Conservation (phyloP, 306 rosid species). For the Potentilla sterilis region DNA sequence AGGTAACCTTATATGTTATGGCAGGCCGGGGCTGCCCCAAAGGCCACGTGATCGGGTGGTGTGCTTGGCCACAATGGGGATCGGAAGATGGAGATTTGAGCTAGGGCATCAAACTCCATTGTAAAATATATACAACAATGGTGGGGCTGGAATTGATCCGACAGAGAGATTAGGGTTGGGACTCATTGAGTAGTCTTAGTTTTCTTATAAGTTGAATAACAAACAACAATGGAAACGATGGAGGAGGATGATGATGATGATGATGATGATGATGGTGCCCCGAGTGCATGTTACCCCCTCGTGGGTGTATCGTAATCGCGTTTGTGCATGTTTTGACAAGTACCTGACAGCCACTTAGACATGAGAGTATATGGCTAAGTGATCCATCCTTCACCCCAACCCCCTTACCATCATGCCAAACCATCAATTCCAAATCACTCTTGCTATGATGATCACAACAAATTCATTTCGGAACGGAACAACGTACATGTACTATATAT, state of each 20-base stretch:
- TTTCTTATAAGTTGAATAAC: constrained; percentile 14
- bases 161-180: constrained; percentile 6
- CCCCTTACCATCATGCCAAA: constrained; percentile 1
- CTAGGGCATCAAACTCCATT: not conserved
- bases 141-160: constrained; percentile 35
- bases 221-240: constrained; percentile 47
- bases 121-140: not conserved
- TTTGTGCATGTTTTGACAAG: constrained; percentile 45
- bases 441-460: constrained; percentile 7
- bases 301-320: constrained; percentile 76
- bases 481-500: not conserved
- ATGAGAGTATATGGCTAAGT: not conserved
- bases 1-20: constrained; percentile 51
- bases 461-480: not conserved
- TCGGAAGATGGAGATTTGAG: not conserved
- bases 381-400: not conserved
- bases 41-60: constrained; percentile 85
- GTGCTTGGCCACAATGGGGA: constrained; percentile 56
- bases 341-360: constrained; percentile 38
- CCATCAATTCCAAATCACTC: not conserved
- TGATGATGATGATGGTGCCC: constrained; percentile 15
- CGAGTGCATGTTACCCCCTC: constrained; percentile 88
- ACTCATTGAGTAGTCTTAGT: constrained; percentile 3
- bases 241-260: not conserved
- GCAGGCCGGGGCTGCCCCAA: constrained; percentile 43